Base-by-base conservation (phyloP, 371 early-diverging fungal species). In the Saksenaea oblongispora region DNA sequence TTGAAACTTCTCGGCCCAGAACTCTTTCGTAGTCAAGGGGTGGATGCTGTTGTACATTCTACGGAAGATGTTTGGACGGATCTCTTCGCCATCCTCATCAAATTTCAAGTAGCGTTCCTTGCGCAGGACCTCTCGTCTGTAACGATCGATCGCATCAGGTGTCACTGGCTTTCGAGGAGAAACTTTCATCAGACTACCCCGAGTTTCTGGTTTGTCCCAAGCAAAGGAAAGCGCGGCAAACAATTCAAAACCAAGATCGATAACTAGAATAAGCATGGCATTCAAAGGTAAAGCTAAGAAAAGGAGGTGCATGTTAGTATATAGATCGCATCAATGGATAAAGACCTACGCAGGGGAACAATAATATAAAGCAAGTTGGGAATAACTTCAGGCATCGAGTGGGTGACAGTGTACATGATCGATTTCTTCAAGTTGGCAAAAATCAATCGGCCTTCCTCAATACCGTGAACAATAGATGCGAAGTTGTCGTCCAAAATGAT, bases 401-500 rank as follows among this genome's bases (percentile, higher is more conserved):
- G 96, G 3, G 94, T 83, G 58, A 98, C 82, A 11, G 94, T 93
- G 84, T 98, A 98, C 71, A 86, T 87, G 67, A 97, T 92, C 7
- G 91, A 89, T 74, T 98, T 98, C 70, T 96, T 96, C 68, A 98
- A 74, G 75, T 98, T 98, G 67, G 86, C 79, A 77, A 98, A 98
- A 65, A 96, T 95, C 65, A 97, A 78, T 34, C 98, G 92, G 39
- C 98, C 98, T 71, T 97, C 95, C 71, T 91, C 91, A 66, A 97
- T 93, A 70, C 95, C 97, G 34, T 79, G 73, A 58, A 97, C 87
- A 36, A 91, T 89, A 9, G 93, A 91, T 3, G 95, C 90, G 83
- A 97, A 96, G 85, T 96, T 94, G 74, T 97, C 96, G 74, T 98
- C 96, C 27, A 97, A 70, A 61, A 99, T 74, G 64, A 99, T 94